Base-by-base conservation (phyloP, 1,139 yeast genomes). In the Scheffersomyces insectosa region DNA sequence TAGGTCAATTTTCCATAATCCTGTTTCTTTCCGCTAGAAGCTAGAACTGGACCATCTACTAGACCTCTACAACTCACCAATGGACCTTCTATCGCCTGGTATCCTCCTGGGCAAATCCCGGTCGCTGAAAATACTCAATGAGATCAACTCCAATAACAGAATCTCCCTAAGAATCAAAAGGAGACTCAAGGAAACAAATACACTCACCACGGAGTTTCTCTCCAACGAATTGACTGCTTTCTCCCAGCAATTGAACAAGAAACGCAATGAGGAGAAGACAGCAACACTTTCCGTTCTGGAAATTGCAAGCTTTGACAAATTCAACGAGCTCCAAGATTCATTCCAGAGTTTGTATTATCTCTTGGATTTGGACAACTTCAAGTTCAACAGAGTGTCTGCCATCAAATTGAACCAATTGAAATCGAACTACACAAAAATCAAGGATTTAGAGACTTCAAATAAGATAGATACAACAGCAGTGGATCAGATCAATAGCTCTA, bases 281-380 rank as follows among this genome's bases (percentile, higher is more conserved):
- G 20, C 11, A 11, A 10, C 23, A 8, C 20, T 31, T 13, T n/a
- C 20, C 5, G 11, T 13, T 8, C 7, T 14, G 20, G 23, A 31
- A 14, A 20, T 14, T 2, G 11, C 13, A 5, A 14, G n/a, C 11
- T 31, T 10, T 31, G 34, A 36, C 6, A 47, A 50, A 16, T 53
- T 57, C 40, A 37, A 44, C n/a, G 33, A 29, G 3, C 48, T 65
- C 20, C 65, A 62, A 44, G 49, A 52, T 7, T 42, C 55, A 4
- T 65, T 65, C 45, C 60, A 62, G 37, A 56, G 62, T 20, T 43
- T 64, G 37, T 62, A 59, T 42, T 55, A 56, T 43, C 45, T 60
- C 13, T 44, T 64, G 29, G 54, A 57, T n/a, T 48, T 56, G 16
- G 65, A 64, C 33, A 53, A 57, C 38, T 63, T 64, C 50, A 56